A percentile compares a stretch with the other conserved stretches of the same genome.
Conservation (phyloP, 768 basidiomycete genomes). For the Suillus cothurnatus region DNA sequence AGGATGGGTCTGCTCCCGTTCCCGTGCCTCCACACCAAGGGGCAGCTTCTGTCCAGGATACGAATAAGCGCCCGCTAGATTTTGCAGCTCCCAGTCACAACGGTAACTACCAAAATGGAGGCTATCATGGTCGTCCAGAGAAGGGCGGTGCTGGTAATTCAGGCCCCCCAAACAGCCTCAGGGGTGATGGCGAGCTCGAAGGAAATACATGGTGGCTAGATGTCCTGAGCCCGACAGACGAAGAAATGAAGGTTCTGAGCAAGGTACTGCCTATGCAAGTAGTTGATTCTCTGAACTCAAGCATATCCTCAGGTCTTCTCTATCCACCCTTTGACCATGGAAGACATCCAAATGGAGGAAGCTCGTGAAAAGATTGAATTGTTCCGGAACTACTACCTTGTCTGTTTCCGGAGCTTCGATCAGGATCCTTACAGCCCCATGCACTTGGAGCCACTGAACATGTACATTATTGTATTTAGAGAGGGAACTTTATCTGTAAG, state of each 20-base stretch:
- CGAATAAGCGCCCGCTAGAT: slow-evolving; percentile 5
- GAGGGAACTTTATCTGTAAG: slow-evolving; percentile 93
- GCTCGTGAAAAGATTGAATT: slow-evolving; percentile 99
- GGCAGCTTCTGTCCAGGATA: neutral
- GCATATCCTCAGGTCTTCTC: slow-evolving; percentile 73
- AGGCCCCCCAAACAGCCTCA: slow-evolving; percentile 22
- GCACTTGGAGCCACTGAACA: slow-evolving; percentile 96
- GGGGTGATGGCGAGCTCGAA: slow-evolving; percentile 51
- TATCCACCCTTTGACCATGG: slow-evolving; percentile 97
- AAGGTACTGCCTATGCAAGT: slow-evolving; percentile 54
- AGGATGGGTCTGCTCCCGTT: slow-evolving; percentile 13
- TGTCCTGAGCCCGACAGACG: slow-evolving; percentile 90
- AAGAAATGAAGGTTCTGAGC: slow-evolving; percentile 96
- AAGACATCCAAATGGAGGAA: slow-evolving; percentile 99
- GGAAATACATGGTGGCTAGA: slow-evolving; percentile 97
- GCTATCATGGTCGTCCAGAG: slow-evolving; percentile 24
- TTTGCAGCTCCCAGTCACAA: slow-evolving; percentile 2
- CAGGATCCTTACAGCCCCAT: slow-evolving; percentile 98
- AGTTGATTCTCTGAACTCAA: slow-evolving; percentile 6
- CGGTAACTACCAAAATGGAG: slow-evolving; percentile 14
- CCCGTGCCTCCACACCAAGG: slow-evolving; percentile 8
- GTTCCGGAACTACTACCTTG: slow-evolving; percentile 97
- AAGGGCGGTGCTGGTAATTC: slow-evolving; percentile 15
- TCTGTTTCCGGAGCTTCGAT: slow-evolving; percentile 99
- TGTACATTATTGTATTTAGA: slow-evolving; percentile 99